These are phyloP conservation scores for Parietaria judaica DNA, from an alignment of 306 rosid genomes.

Conservation along the genomic window DNA sequence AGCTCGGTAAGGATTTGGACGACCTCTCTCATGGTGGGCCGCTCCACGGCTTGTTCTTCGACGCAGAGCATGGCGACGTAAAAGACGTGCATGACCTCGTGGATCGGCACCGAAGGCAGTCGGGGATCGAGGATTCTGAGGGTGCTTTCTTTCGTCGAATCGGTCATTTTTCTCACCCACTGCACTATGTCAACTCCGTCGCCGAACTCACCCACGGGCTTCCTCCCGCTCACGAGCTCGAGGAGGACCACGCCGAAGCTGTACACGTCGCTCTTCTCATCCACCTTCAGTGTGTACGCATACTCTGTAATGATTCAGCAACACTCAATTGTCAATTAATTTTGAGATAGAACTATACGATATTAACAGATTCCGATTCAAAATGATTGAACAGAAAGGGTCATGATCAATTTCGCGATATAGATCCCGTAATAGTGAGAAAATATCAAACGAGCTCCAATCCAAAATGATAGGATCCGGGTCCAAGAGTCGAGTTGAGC, in stretches of 20 bases:
- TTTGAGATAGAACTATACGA: too few relatives aligned
- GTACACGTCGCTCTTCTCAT: constrained; percentile 92
- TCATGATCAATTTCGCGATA: too few relatives aligned
- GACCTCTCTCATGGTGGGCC: constrained; percentile 97
- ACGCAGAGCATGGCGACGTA: constrained; percentile 92
- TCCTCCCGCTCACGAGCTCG: constrained; percentile 73
- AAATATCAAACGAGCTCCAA: too few relatives aligned
- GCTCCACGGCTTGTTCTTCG: constrained; percentile 92
- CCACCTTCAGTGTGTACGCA: constrained; percentile 88
- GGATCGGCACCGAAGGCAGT: constrained; percentile 82
- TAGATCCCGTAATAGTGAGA: too few relatives aligned
- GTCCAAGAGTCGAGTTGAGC: too few relatives aligned
- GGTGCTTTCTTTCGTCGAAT: constrained; percentile 76
- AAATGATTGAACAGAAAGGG: too few relatives aligned
- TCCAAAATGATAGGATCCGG: too few relatives aligned
- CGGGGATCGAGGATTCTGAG: constrained; percentile 77
- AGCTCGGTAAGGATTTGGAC: constrained; percentile 93
- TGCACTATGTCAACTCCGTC: constrained; percentile 96
- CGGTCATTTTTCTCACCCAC: constrained; percentile 87
- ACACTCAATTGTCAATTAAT: too few relatives aligned
- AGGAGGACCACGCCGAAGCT: constrained; percentile 90
- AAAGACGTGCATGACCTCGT: constrained; percentile 81
- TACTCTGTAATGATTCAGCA: constrained; percentile 44
- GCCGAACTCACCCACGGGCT: constrained; percentile 95
- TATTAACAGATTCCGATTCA: too few relatives aligned